phyloP scores from a whole-genome alignment of 2,329 filamentous ascomycete genomes.

The Fusarium foetens region DNA sequence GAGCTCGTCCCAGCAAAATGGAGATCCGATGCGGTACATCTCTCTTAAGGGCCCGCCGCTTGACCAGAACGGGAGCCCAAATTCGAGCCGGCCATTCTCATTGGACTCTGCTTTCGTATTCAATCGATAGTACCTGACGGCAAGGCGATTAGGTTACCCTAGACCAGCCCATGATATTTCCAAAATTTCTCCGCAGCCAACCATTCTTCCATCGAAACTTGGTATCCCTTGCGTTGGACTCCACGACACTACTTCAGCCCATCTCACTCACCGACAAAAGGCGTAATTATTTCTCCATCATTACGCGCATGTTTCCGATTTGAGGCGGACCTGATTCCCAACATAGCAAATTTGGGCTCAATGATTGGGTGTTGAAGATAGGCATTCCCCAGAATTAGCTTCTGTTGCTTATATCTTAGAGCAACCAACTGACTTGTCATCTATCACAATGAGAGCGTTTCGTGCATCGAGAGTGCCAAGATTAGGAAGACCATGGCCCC shows the following conservation, averaged over 20 bases:
- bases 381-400: constrained; percentile 11
- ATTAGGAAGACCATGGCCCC: constrained; percentile 4
- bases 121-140: constrained; percentile 17
- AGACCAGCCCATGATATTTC: constrained; percentile 11
- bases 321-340: neutral
- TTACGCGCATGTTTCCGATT: constrained; percentile 8
- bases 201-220: constrained; percentile 18
- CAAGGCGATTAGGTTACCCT: constrained; percentile 29
- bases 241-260: constrained; percentile 20
- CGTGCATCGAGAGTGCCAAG: constrained; percentile 23
- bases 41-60: constrained; percentile 22
- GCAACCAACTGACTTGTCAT: constrained; percentile 17
- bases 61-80: constrained; percentile 20
- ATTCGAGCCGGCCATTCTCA: neutral
- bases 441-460: constrained; percentile 37
- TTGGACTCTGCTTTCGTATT: constrained; percentile 12
- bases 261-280: constrained; percentile 22
- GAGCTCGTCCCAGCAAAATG: neutral
- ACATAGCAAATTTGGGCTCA: neutral
- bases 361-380: constrained; percentile 2
- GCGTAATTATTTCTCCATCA: neutral
- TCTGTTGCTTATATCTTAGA: neutral
- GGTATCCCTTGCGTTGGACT: constrained; percentile 30
- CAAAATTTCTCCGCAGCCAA: constrained; percentile 28
- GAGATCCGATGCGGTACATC: constrained; percentile 35